A percentile compares a stretch with the other conserved stretches of the same genome.
These are phyloP conservation scores for Pilaira anomala DNA, from an alignment of 192 early-diverging fungal species.

Conservation along the genomic window DNA sequence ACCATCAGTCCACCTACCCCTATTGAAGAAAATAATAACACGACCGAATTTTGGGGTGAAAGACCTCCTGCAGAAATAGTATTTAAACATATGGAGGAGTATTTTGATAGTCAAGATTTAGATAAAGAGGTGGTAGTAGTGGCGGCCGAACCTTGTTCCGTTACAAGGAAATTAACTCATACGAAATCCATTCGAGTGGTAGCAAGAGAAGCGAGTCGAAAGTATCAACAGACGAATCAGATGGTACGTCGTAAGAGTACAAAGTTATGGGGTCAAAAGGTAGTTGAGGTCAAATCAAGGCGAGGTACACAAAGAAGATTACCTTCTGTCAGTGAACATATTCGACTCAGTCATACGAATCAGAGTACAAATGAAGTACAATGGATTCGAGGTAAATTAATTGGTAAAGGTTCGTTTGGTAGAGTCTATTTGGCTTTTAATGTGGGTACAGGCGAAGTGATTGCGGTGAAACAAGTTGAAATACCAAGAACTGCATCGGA, in stretches of 20 bases:
- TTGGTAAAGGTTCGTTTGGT: constrained; percentile 87
- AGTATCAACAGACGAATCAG: constrained; percentile 12
- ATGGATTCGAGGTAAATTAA: constrained; percentile 78
- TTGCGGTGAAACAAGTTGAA: constrained; percentile 85
- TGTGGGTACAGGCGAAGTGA: constrained; percentile 71
- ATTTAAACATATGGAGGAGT: constrained; percentile 66
- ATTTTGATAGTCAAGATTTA: constrained; percentile 75
- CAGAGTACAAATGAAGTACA: constrained; percentile 42
- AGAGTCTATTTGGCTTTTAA: constrained; percentile 79
- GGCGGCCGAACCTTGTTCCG: background rate
- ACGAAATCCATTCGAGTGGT: constrained; percentile 53
- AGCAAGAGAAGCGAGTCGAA: constrained; percentile 44
- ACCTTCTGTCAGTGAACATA: constrained; percentile 31
- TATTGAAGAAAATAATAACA: too few relatives aligned
- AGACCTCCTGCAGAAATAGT: constrained; percentile 72
- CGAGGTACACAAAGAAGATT: constrained; percentile 7
- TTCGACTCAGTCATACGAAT: constrained; percentile 28
- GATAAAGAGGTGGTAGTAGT: constrained; percentile 61
- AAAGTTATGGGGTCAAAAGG: constrained; percentile 51
- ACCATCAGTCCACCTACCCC: background rate
- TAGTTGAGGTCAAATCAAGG: constrained; percentile 46
- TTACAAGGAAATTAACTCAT: constrained; percentile 21
- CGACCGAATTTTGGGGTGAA: constrained; percentile 53
- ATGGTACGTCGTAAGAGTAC: constrained; percentile 48
- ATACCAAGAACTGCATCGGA: constrained; percentile 51